phyloP scores from a whole-genome alignment of 148 eudicot species.

The Diospyros kaki region DNA sequence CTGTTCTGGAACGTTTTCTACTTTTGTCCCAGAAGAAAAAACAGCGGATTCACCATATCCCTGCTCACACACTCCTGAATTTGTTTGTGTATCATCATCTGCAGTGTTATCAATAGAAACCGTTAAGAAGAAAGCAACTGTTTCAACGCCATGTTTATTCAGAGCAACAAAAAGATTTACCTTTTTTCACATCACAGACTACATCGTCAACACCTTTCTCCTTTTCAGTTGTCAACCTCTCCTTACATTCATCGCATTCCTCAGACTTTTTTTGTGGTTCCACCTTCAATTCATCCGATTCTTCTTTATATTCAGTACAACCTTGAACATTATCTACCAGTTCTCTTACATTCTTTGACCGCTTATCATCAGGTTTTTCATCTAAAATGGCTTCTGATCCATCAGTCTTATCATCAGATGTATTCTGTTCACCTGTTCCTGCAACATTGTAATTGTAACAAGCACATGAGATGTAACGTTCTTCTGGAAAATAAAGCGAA shows the following conservation, averaged over 20 bases:
- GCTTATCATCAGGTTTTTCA: conserved; percentile 3
- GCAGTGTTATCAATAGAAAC: background rate
- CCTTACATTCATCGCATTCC: conserved; percentile 11
- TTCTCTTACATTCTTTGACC: conserved; percentile 3
- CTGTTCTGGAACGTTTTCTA: background rate
- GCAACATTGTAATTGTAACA: background rate
- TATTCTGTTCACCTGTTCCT: conserved; percentile 16
- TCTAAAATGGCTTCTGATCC: background rate
- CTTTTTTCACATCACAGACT: conserved; percentile 4
- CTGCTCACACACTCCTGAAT: conserved; percentile 7
- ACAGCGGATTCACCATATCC: conserved; percentile 8
- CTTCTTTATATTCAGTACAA: background rate
- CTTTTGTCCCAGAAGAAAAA: background rate
- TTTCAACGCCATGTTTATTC: background rate
- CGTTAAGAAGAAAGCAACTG: background rate
- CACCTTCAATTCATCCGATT: background rate
- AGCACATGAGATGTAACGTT: background rate
- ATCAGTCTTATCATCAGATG: conserved; percentile 18
- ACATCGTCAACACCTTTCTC: conserved; percentile 13
- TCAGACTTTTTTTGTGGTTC: background rate
- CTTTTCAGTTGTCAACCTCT: background rate
- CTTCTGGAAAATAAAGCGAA: conserved; percentile 5
- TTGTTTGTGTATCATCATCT: conserved; percentile 8
- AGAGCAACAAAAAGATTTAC: background rate
- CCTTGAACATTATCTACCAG: conserved; percentile 5